Conservation (phyloP, 23 red algal species). For the Gracilaria gracilis region DNA sequence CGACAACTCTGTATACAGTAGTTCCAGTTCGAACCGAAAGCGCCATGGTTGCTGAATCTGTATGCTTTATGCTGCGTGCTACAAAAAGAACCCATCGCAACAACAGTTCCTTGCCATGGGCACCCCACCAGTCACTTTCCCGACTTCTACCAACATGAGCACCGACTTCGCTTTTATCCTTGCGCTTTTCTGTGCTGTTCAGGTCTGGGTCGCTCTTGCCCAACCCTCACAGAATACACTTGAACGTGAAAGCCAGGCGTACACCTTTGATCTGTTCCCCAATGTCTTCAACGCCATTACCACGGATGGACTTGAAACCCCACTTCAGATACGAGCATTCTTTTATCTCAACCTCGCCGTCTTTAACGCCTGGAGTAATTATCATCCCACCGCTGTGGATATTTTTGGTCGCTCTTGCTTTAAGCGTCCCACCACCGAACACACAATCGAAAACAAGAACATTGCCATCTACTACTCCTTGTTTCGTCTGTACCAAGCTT, state of each 20-base stretch:
- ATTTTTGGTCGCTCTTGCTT: slow-evolving; percentile 35
- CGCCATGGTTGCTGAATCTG: too few species aligned
- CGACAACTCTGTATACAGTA: too few species aligned
- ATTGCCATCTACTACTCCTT: slow-evolving; percentile 19
- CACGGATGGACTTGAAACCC: slow-evolving; percentile 16
- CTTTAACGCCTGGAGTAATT: slow-evolving; percentile 33
- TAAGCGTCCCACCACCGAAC: background rate
- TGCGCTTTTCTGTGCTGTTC: background rate
- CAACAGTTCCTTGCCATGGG: too few species aligned
- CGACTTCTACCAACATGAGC: background rate
- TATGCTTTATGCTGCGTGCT: too few species aligned
- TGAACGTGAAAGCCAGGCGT: background rate
- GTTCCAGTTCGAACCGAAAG: too few species aligned
- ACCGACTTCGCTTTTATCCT: background rate
- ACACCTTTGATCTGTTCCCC: slow-evolving; percentile 3
- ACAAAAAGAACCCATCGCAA: too few species aligned
- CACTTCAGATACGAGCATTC: slow-evolving; percentile 20
- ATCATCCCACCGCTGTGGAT: slow-evolving; percentile 40
- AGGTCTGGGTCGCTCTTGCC: background rate
- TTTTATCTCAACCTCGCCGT: slow-evolving; percentile 38
- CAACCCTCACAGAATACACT: slow-evolving; percentile 3
- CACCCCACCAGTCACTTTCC: too few species aligned
- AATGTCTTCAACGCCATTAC: slow-evolving; percentile 30
- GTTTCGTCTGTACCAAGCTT: slow-evolving; percentile 13
- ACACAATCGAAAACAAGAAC: slow-evolving; percentile 34